A percentile compares a stretch with the other conserved stretches of the same genome.
Evolutionary conservation across 768 basidiomycete genomes (phyloP).

Genomic region (Piloderma croceum): DNA sequence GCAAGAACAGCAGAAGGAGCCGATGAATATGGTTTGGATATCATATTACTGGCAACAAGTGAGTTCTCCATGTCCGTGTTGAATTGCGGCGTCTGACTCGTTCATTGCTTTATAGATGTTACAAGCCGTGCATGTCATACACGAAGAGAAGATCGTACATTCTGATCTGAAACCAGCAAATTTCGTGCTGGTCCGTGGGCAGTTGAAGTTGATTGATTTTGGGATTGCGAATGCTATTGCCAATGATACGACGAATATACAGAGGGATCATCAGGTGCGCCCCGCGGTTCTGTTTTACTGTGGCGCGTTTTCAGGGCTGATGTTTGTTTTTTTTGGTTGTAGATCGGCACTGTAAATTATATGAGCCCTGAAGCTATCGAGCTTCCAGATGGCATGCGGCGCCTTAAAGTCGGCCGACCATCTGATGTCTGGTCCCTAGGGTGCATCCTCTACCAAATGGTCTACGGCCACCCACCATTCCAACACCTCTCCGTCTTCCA

Average conservation of each 20-base stretch:
- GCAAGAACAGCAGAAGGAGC: constrained; percentile 77
- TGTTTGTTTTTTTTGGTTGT: too few species aligned
- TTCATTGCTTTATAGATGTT: constrained; percentile 66
- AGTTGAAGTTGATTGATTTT: constrained; percentile 96
- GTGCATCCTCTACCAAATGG: constrained; percentile 98
- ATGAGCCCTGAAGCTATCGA: constrained; percentile 99
- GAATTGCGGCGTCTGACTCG: not conserved
- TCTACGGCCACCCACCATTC: constrained; percentile 93
- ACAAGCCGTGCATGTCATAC: constrained; percentile 96
- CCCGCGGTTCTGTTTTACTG: not conserved
- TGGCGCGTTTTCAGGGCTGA: too few species aligned
- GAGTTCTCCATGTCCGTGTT: constrained; percentile 12
- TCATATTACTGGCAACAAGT: constrained; percentile 98
- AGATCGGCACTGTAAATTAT: constrained; percentile 97
- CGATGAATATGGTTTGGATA: constrained; percentile 89
- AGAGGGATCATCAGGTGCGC: constrained; percentile 88
- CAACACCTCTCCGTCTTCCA: constrained; percentile 74
- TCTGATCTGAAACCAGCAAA: constrained; percentile 98
- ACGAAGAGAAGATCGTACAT: constrained; percentile 98
- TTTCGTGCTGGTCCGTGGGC: constrained; percentile 92
- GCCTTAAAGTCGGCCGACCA: constrained; percentile 90
- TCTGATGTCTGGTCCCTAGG: constrained; percentile 98
- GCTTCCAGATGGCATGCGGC: constrained; percentile 76
- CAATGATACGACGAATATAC: constrained; percentile 97
- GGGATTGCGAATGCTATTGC: constrained; percentile 99